phyloP scores from a whole-genome alignment of 331 rosid species.

The Acacia pycnantha region DNA sequence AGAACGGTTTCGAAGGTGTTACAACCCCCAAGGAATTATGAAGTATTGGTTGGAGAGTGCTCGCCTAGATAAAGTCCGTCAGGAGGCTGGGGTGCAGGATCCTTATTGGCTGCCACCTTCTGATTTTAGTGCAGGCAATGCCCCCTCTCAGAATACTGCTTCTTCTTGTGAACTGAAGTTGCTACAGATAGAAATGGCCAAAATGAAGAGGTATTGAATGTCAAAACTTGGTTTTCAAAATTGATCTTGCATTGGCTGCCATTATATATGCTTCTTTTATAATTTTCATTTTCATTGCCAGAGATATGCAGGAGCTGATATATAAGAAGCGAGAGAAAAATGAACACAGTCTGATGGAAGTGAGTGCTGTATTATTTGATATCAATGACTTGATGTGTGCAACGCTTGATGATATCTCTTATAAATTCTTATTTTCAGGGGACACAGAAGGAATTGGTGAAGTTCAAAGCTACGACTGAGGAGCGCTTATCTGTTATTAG shows the following conservation, averaged over 20 bases:
- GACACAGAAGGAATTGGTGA: conserved; percentile 58
- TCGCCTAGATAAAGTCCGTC: conserved; percentile 50
- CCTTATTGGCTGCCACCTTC: not conserved
- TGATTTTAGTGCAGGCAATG: conserved; percentile 19
- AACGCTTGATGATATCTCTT: conserved; percentile 15
- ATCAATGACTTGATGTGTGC: conserved; percentile 14
- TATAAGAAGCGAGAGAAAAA: conserved; percentile 48
- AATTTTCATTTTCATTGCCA: conserved; percentile 39
- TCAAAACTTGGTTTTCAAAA: not conserved
- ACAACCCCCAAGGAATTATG: conserved; percentile 67
- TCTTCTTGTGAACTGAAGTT: conserved; percentile 60
- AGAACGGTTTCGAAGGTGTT: conserved; percentile 72
- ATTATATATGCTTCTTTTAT: conserved; percentile 15
- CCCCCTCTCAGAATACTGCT: conserved; percentile 33
- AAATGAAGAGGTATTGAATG: conserved; percentile 66
- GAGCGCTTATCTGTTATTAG: conserved; percentile 49
- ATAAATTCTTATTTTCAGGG: conserved; percentile 36
- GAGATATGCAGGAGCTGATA: conserved; percentile 68
- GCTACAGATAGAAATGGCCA: conserved; percentile 62
- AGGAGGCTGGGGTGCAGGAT: conserved; percentile 57
- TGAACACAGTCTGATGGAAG: conserved; percentile 48
- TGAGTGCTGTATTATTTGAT: conserved; percentile 34
- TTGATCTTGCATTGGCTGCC: conserved; percentile 6
- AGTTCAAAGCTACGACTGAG: conserved; percentile 62
- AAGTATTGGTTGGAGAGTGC: conserved; percentile 93